Conservation (phyloP, 352 stramenopile genomes). For the Phytophthora foliorum region DNA sequence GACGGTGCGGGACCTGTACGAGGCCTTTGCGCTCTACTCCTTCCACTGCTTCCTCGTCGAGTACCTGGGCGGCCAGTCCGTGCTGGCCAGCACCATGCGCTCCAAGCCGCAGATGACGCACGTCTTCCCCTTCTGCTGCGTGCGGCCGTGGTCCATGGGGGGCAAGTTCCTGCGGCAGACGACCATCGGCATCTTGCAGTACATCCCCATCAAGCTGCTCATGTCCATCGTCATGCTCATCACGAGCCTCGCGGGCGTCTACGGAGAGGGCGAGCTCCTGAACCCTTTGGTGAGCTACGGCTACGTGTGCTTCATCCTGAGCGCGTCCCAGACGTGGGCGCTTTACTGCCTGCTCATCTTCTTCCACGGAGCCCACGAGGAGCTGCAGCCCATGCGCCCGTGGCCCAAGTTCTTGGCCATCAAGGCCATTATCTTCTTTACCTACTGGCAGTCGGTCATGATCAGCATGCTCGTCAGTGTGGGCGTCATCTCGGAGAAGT, state of each 20-base stretch:
- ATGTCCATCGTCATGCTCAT: slow-evolving; percentile 91
- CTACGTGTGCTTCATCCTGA: slow-evolving; percentile 94
- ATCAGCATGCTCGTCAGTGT: slow-evolving; percentile 91
- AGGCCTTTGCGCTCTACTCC: slow-evolving; percentile 94
- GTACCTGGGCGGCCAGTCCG: slow-evolving; percentile 86
- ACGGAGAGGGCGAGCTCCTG: slow-evolving; percentile 90
- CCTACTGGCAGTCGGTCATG: slow-evolving; percentile 94
- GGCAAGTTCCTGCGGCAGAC: slow-evolving; percentile 94
- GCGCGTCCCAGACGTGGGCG: slow-evolving; percentile 92
- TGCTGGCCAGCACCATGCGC: slow-evolving; percentile 85
- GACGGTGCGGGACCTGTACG: slow-evolving; percentile 93
- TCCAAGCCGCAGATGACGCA: slow-evolving; percentile 89
- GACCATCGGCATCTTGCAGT: slow-evolving; percentile 94
- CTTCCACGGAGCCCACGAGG: slow-evolving; percentile 92
- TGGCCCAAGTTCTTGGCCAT: slow-evolving; percentile 96
- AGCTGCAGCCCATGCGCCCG: slow-evolving; percentile 90
- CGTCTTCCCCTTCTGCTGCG: slow-evolving; percentile 88
- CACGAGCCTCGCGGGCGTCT: slow-evolving; percentile 86
- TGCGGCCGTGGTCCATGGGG: slow-evolving; percentile 92
- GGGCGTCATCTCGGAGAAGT: slow-evolving; percentile 88
- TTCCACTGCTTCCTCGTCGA: slow-evolving; percentile 95
- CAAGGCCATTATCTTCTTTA: slow-evolving; percentile 97
- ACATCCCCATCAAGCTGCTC: slow-evolving; percentile 92
- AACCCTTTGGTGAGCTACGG: slow-evolving; percentile 86
- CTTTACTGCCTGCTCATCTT: slow-evolving; percentile 96